Base-by-base conservation (phyloP, 148 eudicot species). In the Chenopodium suecicum region DNA sequence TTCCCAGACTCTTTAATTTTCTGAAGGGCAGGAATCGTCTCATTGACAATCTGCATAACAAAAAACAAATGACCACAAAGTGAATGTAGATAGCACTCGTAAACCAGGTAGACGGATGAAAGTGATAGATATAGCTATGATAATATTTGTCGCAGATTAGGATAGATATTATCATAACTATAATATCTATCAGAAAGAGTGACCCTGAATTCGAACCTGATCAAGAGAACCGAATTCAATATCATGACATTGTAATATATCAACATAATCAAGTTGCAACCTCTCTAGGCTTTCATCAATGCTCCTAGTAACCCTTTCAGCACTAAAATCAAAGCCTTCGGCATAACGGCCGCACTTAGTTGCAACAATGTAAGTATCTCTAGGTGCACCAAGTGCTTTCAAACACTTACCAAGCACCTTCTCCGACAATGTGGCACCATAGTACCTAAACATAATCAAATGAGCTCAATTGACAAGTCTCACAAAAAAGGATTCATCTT, bases 191-290 rank as follows among this genome's bases (percentile, higher is more conserved):
- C 32, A 31, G 32, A 31, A 56, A 7, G 46, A 75, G 47, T 19
- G 48, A 46, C 7, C 66, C 50, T n/a, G 73, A 44, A 60, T 23
- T 14, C 68, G 73, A 54, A 96, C 99, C 98, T 97, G 99, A 89
- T 94, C 99, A 81, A 97, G 95, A 68, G 97, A 91, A 56, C 90
- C 95, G 73, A 97, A 94, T 85, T 94, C 99, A 27, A 97, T 97
- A 87, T 97, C 99, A 86, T 97, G 99, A 85, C 99, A 97, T 31
- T 94, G 99, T 63, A 97, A 75, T 76, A 97, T 90, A 86, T 94
- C 99, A 34, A 97, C 98, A 89, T 94, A 97, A 75, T 94, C 97
- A 75, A 97, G 95, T 86, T 97, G 99, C 90, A 97, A 88, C 83
- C 99, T 91, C 31, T 84, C 95, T 80, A 97, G 84, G 89, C 99